Evolutionary conservation across 2,329 filamentous ascomycete genomes (phyloP), one percentile per base, ranked within the genome.

Genomic region (Teratosphaeria gauchensis): DNA sequence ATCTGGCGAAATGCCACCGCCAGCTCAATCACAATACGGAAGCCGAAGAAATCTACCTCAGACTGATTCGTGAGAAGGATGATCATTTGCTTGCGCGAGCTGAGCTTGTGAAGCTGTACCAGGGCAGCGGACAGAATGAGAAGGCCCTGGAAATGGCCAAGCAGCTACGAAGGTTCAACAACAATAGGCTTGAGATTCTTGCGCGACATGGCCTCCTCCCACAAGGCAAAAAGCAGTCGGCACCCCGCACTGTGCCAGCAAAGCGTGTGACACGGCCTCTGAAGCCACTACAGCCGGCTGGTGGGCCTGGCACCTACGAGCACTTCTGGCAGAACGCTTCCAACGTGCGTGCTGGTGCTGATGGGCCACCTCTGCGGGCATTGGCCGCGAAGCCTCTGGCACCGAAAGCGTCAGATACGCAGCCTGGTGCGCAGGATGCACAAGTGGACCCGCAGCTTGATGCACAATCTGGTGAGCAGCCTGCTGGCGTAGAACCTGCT

Each of bases 61-160:
- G 83, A 1, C 84, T 92, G 11, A 84, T 90, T 42, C 84, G 90
- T 56, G 81, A 84, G 60, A 88, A 95, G 62, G 77, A 85, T 52
- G 78, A 84, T 48, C 85, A 87, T 59, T 84, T 92, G 54, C 86
- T 91, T 62, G 89, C 90, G 46, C 86, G 90, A 46, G 84, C 89
- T 32, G 84, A 90, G 66, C 78, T 96, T 9, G 90, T 90, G 12
- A 91, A 88, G 66, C 84, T 96, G 72, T 96, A 95, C 68, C 84
- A 87, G 74, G n/a, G 28, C 31, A 51, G 21, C 16, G 53, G 54
- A 8, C 51, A 52, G 46, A 84, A 82, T 24, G 87, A 91, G 66
- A 84, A 90, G 67, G 91, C 91, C 1, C 83, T 91, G 59, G 85
- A 88, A 60, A 82, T 91, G 55, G 84, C 89, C 54, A 87, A 87